Evolutionary conservation across 495 filamentous ascomycete species (phyloP).

Genomic region (Stereocaulon alpinum): DNA sequence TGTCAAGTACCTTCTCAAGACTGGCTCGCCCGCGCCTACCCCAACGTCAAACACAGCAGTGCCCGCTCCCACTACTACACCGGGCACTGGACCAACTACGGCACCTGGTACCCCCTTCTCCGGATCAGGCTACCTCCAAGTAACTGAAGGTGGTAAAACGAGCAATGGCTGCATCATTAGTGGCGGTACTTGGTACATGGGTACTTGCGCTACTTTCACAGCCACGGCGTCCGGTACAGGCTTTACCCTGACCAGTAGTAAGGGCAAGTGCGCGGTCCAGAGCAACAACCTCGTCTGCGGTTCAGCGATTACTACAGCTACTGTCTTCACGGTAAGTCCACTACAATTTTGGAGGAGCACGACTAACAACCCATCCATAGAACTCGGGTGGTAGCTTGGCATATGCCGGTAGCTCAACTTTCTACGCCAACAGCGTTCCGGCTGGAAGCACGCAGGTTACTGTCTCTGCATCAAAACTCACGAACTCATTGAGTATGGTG

Average conservation of each 20-base stretch:
- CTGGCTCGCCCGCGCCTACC: constrained; percentile 20
- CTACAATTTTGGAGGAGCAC: background rate
- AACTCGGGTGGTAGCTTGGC: constrained; percentile 36
- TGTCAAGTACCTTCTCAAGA: constrained; percentile 61
- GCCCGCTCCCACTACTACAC: constrained; percentile 27
- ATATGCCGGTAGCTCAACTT: constrained; percentile 40
- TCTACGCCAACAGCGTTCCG: constrained; percentile 49
- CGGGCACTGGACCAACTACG: constrained; percentile 29
- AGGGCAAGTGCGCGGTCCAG: constrained; percentile 45
- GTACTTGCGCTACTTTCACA: constrained; percentile 59
- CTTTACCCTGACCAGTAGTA: constrained; percentile 52
- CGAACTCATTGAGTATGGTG: constrained; percentile 26
- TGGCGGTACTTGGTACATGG: constrained; percentile 56
- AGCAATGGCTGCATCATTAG: constrained; percentile 60
- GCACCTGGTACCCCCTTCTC: constrained; percentile 37
- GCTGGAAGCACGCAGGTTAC: constrained; percentile 36
- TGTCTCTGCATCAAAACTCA: constrained; percentile 25
- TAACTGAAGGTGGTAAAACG: constrained; percentile 37
- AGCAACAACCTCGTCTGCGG: constrained; percentile 42
- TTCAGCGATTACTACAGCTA: constrained; percentile 31
- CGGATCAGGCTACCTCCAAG: constrained; percentile 51
- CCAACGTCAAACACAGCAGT: constrained; percentile 27
- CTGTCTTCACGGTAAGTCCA: constrained; percentile 30
- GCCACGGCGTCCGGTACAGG: constrained; percentile 38
- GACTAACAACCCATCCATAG: background rate